These are phyloP conservation scores for Hyphodiscus hymeniophilus DNA, from an alignment of 495 filamentous ascomycete species.

Conservation along the genomic window DNA sequence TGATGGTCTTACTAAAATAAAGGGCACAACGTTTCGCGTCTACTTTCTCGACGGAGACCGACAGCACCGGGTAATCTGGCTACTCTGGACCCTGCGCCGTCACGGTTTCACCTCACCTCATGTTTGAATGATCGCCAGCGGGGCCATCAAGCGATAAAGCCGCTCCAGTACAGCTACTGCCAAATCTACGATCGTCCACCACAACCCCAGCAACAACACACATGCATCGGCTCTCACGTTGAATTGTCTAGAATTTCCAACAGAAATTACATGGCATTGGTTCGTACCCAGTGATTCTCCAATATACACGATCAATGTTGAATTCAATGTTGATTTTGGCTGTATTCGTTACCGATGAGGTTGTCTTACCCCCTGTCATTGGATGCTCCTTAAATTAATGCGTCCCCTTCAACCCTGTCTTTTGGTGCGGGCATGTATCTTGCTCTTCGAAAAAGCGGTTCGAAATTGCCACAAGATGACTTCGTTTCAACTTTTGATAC, in stretches of 20 bases:
- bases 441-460: conserved; percentile 11
- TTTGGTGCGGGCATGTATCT: neutral
- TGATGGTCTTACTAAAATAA: too few relatives aligned
- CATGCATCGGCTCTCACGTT: too few relatives aligned
- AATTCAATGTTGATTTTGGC: conserved; percentile 13
- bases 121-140: too few relatives aligned
- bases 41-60: too few relatives aligned
- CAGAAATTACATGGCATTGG: neutral
- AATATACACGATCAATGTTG: neutral
- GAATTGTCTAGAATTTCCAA: neutral
- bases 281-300: neutral
- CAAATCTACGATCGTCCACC: too few relatives aligned
- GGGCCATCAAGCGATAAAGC: too few relatives aligned
- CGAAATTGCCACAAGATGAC: neutral
- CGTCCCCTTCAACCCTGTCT: conserved; percentile 8
- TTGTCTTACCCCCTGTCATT: conserved; percentile 11
- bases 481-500: neutral
- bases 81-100: too few relatives aligned
- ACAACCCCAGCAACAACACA: too few relatives aligned
- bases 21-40: too few relatives aligned
- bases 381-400: conserved; percentile 18
- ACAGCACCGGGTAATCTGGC: too few relatives aligned
- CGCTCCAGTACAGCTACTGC: too few relatives aligned
- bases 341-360: conserved; percentile 9
- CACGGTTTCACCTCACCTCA: too few relatives aligned